phyloP scores from a whole-genome alignment of 1,284 basidiomycete genomes.

The Puccinia triticina region DNA sequence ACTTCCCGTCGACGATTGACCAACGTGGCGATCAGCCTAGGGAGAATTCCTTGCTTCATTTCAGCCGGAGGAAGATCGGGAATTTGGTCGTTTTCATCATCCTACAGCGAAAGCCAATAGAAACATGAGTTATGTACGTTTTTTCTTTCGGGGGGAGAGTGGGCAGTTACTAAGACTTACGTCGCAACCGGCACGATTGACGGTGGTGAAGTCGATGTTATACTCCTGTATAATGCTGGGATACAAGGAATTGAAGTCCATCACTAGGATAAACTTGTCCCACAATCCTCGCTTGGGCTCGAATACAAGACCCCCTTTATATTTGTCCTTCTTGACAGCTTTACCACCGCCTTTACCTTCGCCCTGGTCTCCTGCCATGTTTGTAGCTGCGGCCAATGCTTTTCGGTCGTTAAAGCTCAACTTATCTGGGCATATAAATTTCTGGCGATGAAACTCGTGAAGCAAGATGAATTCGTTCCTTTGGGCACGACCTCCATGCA shows the following conservation, averaged over 20 bases:
- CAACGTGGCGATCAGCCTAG: slow-evolving; percentile 90
- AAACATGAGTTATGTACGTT: slow-evolving; percentile 14
- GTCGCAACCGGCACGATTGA: slow-evolving; percentile 69
- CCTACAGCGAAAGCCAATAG: slow-evolving; percentile 61
- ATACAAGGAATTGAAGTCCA: slow-evolving; percentile 99
- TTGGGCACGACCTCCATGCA: slow-evolving; percentile 91
- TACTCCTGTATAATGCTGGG: slow-evolving; percentile 99
- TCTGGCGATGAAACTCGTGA: slow-evolving; percentile 94
- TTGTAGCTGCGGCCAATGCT: slow-evolving; percentile 67
- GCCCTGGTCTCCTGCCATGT: slow-evolving; percentile 67
- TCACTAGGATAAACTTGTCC: slow-evolving; percentile 96
- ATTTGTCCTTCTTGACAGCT: slow-evolving; percentile 86
- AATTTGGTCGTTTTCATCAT: slow-evolving; percentile 76
- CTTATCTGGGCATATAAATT: slow-evolving; percentile 97
- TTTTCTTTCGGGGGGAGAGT: not conserved
- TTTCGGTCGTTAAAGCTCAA: slow-evolving; percentile 66
- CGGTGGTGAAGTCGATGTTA: slow-evolving; percentile 98
- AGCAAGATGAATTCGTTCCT: slow-evolving; percentile 98
- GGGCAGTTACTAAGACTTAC: slow-evolving; percentile 66
- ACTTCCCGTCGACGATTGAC: slow-evolving; percentile 87
- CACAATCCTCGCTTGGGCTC: slow-evolving; percentile 94
- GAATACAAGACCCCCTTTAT: slow-evolving; percentile 97
- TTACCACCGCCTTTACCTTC: slow-evolving; percentile 64
- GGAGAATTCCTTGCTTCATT: slow-evolving; percentile 82
- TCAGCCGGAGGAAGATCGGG: slow-evolving; percentile 81